Percentiles rank a stretch among this genome's conserved stretches.
These are phyloP conservation scores for Colletotrichum nymphaeae DNA, from an alignment of 2,329 filamentous ascomycete genomes.

Conservation along the genomic window DNA sequence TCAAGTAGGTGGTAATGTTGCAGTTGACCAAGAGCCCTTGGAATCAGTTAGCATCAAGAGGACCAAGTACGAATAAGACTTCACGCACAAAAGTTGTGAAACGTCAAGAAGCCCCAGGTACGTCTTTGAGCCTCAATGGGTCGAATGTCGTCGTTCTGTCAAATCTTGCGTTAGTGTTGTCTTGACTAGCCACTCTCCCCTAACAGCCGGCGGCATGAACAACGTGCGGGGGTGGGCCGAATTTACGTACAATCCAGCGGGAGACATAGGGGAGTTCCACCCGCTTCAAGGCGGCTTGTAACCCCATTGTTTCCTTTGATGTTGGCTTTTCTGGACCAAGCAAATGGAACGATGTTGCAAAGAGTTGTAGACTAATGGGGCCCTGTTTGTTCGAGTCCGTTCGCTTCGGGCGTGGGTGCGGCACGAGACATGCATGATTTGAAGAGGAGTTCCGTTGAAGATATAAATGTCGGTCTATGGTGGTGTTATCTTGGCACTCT, in stretches of 20 bases:
- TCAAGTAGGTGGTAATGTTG: slow-evolving; percentile 54
- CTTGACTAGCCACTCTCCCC: background rate
- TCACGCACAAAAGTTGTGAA: slow-evolving; percentile 54
- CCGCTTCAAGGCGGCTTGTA: slow-evolving; percentile 40
- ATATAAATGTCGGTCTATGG: slow-evolving; percentile 7
- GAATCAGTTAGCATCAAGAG: background rate
- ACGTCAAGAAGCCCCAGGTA: slow-evolving; percentile 56
- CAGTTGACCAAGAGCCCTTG: slow-evolving; percentile 60
- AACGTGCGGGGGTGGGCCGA: background rate
- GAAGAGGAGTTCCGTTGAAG: background rate
- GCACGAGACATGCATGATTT: background rate
- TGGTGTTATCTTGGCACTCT: slow-evolving; percentile 16
- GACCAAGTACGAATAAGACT: background rate
- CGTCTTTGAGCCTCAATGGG: slow-evolving; percentile 55
- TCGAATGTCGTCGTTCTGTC: slow-evolving; percentile 61
- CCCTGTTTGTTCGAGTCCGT: background rate
- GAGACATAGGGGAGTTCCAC: slow-evolving; percentile 45
- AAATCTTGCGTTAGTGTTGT: background rate
- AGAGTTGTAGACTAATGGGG: too few species aligned
- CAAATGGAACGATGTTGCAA: background rate
- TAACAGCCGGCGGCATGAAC: background rate
- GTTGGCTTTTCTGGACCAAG: background rate
- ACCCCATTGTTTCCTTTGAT: slow-evolving; percentile 36
- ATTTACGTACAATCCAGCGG: slow-evolving; percentile 44
- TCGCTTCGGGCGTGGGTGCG: background rate